Conservation (phyloP, 75 land plant genomes). For the Cupressus sempervirens region DNA sequence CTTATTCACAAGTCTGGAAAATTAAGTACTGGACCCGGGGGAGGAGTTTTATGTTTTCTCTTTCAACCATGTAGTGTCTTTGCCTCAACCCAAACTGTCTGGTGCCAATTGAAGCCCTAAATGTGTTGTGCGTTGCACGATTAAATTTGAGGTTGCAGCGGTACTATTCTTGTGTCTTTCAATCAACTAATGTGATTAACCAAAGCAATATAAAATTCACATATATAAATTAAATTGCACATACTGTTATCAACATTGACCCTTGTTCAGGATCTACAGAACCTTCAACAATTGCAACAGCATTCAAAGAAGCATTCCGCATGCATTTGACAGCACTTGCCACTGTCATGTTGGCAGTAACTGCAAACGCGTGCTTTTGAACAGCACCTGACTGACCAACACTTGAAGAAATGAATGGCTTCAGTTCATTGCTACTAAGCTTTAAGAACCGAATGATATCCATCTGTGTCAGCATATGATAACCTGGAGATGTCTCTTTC, state of each 20-base stretch:
- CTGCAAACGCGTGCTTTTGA: constrained; percentile 44
- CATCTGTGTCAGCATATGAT: constrained; percentile 86
- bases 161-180: background rate
- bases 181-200: background rate
- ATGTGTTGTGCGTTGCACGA: background rate
- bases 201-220: background rate
- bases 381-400: constrained; percentile 58
- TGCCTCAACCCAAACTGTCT: background rate
- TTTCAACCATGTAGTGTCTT: background rate
- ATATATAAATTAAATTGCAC: constrained; percentile 6
- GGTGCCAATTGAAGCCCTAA: background rate
- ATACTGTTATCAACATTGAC: constrained; percentile 41
- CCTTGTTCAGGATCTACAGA: constrained; percentile 13
- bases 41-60: background rate
- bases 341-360: constrained; percentile 45
- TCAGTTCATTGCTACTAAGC: constrained; percentile 23
- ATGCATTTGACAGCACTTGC: constrained; percentile 65
- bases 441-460: constrained; percentile 64
- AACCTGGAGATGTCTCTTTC: constrained; percentile 65
- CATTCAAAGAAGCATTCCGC: constrained; percentile 49
- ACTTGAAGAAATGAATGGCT: constrained; percentile 21
- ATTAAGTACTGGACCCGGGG: too few species aligned
- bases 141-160: background rate
- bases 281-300: constrained; percentile 78
- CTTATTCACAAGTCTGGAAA: too few species aligned